These are phyloP conservation scores for Lasiodiplodia gonubiensis DNA, from an alignment of 2,329 filamentous ascomycete species.

Conservation along the genomic window DNA sequence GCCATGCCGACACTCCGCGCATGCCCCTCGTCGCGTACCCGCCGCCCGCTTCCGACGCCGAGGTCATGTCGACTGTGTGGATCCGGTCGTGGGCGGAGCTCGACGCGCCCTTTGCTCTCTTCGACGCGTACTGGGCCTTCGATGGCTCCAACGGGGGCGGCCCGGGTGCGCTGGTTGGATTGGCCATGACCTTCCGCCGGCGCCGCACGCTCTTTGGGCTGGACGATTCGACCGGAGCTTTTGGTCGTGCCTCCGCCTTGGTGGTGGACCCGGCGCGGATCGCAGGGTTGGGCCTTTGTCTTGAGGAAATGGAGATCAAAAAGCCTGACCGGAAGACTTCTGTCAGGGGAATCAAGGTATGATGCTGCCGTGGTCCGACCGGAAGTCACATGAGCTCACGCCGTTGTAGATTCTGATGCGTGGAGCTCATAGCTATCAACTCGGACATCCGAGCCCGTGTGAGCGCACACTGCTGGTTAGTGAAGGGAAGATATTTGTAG, in stretches of 20 bases:
- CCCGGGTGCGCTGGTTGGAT: too few species aligned
- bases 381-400: background rate
- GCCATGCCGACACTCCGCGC: background rate
- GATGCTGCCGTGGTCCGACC: background rate
- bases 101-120: background rate
- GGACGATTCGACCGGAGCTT: too few species aligned
- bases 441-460: background rate
- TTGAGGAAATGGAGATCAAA: background rate
- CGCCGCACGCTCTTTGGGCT: background rate
- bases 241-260: too few species aligned
- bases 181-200: background rate
- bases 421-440: background rate
- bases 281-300: background rate
- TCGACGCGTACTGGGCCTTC: background rate
- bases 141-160: too few species aligned
- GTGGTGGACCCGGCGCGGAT: background rate
- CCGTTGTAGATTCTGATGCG: background rate
- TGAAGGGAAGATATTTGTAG: background rate
- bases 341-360: background rate
- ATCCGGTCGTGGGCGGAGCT: background rate
- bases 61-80: background rate
- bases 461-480: background rate
- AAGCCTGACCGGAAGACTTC: background rate
- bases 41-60: background rate
- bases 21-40: background rate